Evolutionary conservation across 345 rosid species (phyloP), one percentile per base, ranked within the genome.

Genomic region (Lumnitzera racemosa): DNA sequence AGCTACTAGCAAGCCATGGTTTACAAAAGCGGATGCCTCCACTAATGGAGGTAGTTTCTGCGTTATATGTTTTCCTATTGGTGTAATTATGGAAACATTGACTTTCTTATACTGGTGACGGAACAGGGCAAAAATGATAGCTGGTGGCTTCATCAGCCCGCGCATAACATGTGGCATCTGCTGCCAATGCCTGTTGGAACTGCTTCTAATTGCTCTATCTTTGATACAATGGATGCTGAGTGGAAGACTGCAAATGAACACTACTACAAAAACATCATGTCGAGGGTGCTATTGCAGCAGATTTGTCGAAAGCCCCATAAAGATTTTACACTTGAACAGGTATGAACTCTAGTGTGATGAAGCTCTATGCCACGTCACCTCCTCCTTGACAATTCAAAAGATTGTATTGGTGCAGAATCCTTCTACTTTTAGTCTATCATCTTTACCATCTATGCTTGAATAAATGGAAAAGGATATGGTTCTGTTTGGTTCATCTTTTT

Each of bases 251-350:
- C 64, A 29, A 89, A 84, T 56, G 85, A 80, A 57, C 80, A 81
- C 70, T 85, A 92, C 80, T 92, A 89, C 75, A 82, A 87, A 69
- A 87, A 97, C 73, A 64, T 84, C 61, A 85, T 84, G 66, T 79
- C 97, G 17, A 82, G 84, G 71, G 88, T 81, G 77, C 70, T 82
- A 56, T 57, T 89, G 76, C 85, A 73, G 57, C 80, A 72, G 57
- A 70, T 80, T 74, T 78, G 84, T 59, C 73, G 79, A 73, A 84
- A 81, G 64, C 88, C 75, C 67, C 85, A 81, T 54, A 71, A 74
- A 29, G 97, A 94, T 81, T 68, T 94, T 69, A 76, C 87, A 51
- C 65, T 75, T 57, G 95, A 90, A 59, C 90, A 87, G 97, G 98
- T 92, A 77, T 6, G 36, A 29, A 29, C 36, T 29, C 36, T 6